Evolutionary conservation across 225 moss, liverwort and hornwort genomes (phyloP).

Genomic region (Sphagnum tenellum): DNA sequence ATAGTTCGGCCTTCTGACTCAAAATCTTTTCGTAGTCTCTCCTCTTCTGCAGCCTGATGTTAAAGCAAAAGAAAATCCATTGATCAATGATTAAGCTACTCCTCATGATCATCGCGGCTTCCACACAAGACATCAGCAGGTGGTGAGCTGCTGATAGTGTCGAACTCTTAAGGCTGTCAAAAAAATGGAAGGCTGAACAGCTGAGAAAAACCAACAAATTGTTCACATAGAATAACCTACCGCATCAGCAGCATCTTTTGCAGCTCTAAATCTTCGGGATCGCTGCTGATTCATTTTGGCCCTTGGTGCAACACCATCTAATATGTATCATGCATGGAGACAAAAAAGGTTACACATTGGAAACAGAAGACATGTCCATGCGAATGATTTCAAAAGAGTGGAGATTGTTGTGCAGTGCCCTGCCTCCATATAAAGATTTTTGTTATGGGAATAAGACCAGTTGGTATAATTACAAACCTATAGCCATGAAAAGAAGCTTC

Average conservation of each 20-base stretch:
- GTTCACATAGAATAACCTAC: conserved; percentile 20
- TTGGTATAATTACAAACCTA: conserved; percentile 42
- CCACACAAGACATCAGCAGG: too few relatives aligned
- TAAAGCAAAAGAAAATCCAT: too few relatives aligned
- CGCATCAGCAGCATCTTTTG: conserved; percentile 93
- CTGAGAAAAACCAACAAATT: not conserved
- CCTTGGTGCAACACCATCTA: conserved; percentile 95
- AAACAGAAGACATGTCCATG: not conserved
- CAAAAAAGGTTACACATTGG: too few relatives aligned
- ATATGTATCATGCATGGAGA: not conserved
- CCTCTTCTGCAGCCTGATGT: conserved; percentile 78
- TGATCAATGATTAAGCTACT: too few relatives aligned
- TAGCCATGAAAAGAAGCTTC: conserved; percentile 85
- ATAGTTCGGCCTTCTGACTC: conserved; percentile 80
- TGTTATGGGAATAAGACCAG: not conserved
- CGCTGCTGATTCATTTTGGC: conserved; percentile 99
- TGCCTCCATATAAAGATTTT: too few relatives aligned
- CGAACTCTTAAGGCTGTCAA: too few relatives aligned
- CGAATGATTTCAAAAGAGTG: not conserved
- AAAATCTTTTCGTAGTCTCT: conserved; percentile 77
- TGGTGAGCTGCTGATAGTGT: too few relatives aligned
- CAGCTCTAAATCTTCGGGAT: conserved; percentile 87
- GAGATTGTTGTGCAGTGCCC: too few relatives aligned
- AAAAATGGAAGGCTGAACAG: too few relatives aligned
- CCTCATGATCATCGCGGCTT: too few relatives aligned